Evolutionary conservation across 306 rosid species (phyloP).

Genomic region (Comarum palustre): DNA sequence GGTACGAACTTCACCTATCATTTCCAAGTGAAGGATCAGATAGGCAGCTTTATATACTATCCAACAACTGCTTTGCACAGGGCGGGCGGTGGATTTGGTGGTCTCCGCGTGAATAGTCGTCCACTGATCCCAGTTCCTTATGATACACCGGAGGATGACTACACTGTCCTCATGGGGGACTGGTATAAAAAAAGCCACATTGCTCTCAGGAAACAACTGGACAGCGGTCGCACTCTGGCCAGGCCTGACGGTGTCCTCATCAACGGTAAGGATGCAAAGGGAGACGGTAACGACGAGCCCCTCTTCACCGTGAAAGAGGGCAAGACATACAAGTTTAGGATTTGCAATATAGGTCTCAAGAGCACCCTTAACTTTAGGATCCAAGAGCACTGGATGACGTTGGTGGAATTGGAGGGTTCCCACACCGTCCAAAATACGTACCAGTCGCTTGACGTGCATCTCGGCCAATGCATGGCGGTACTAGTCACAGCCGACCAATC

Average conservation of each 20-base stretch:
- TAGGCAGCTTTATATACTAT: slow-evolving; percentile 66
- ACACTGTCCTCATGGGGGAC: slow-evolving; percentile 70
- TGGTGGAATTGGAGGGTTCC: slow-evolving; percentile 87
- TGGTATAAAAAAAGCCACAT: slow-evolving; percentile 78
- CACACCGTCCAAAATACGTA: slow-evolving; percentile 67
- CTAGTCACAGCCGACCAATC: slow-evolving; percentile 65
- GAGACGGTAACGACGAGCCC: slow-evolving; percentile 56
- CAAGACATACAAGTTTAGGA: slow-evolving; percentile 66
- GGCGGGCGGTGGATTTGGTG: slow-evolving; percentile 68
- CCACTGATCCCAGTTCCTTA: slow-evolving; percentile 76
- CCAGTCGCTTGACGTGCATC: slow-evolving; percentile 67
- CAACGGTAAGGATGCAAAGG: slow-evolving; percentile 60
- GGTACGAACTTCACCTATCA: slow-evolving; percentile 66
- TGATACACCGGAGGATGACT: slow-evolving; percentile 74
- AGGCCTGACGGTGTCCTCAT: slow-evolving; percentile 63
- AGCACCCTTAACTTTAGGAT: slow-evolving; percentile 65
- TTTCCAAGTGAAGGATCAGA: slow-evolving; percentile 85
- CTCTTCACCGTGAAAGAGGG: slow-evolving; percentile 71
- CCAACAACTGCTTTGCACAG: slow-evolving; percentile 55
- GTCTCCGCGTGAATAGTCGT: slow-evolving; percentile 66
- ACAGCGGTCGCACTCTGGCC: slow-evolving; percentile 53
- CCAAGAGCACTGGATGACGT: slow-evolving; percentile 60
- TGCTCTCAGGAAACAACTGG: slow-evolving; percentile 39
- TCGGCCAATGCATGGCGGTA: slow-evolving; percentile 61
- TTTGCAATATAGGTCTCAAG: slow-evolving; percentile 77